phyloP scores from a whole-genome alignment of 441 rosid species.

The Macaranga tanarius region DNA sequence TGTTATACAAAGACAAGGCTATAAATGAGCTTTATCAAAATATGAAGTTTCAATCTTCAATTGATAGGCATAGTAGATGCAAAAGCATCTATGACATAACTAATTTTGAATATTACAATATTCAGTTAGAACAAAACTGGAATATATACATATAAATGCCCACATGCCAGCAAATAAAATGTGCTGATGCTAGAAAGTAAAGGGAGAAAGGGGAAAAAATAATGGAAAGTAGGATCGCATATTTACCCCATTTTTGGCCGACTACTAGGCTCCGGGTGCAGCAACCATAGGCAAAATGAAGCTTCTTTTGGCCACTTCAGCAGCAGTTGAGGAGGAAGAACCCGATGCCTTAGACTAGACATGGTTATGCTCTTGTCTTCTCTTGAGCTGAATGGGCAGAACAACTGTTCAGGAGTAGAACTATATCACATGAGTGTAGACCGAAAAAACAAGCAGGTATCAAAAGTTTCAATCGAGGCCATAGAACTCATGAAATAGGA shows the following conservation, averaged over 20 bases:
- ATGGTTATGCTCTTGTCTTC: slow-evolving; percentile 89
- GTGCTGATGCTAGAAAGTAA: not conserved
- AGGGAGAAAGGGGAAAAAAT: not conserved
- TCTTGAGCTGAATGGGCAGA: slow-evolving; percentile 78
- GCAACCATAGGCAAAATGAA: slow-evolving; percentile 89
- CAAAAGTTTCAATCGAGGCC: too few species aligned
- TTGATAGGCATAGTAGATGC: not conserved
- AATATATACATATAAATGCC: not conserved
- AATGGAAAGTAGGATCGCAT: not conserved
- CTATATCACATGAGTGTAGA: slow-evolving; percentile 35
- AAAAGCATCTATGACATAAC: not conserved
- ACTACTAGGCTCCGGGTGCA: slow-evolving; percentile 83
- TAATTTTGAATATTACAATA: not conserved
- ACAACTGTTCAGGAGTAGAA: slow-evolving; percentile 58
- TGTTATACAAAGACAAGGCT: not conserved
- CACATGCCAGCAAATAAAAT: not conserved
- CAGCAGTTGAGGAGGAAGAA: slow-evolving; percentile 92
- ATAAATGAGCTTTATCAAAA: not conserved
- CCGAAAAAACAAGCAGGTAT: slow-evolving; percentile 18
- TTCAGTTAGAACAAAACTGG: not conserved
- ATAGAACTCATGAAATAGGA: slow-evolving; percentile 9
- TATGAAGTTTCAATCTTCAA: not conserved
- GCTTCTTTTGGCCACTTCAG: slow-evolving; percentile 90
- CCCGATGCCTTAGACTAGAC: slow-evolving; percentile 94
- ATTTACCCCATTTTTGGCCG: slow-evolving; percentile 78